Evolutionary conservation across 495 filamentous ascomycete genomes (phyloP).

Genomic region (Penicillium roqueforti): DNA sequence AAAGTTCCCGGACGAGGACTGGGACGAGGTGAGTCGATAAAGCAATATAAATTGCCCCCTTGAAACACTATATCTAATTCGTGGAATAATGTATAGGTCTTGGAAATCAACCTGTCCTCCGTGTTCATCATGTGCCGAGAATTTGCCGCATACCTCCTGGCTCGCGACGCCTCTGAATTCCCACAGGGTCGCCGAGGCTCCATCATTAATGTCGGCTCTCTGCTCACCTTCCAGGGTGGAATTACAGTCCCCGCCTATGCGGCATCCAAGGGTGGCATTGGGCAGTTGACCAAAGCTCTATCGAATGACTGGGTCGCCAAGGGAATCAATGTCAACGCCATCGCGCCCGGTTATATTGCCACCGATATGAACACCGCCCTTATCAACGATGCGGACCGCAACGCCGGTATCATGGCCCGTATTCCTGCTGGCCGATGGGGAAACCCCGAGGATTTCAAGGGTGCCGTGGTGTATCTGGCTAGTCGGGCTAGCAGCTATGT

Average conservation of each 20-base stretch:
- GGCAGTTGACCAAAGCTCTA: constrained; percentile 81
- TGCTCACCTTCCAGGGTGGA: constrained; percentile 88
- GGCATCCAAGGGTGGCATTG: constrained; percentile 81
- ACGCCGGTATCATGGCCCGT: constrained; percentile 69
- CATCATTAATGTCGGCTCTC: constrained; percentile 82
- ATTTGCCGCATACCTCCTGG: constrained; percentile 78
- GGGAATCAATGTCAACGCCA: constrained; percentile 77
- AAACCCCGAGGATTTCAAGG: constrained; percentile 83
- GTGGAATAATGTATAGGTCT: constrained; percentile 43
- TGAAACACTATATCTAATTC: not conserved
- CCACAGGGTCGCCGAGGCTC: constrained; percentile 58
- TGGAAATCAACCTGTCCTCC: constrained; percentile 78
- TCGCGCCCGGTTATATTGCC: constrained; percentile 78
- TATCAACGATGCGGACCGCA: constrained; percentile 64
- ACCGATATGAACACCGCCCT: constrained; percentile 91
- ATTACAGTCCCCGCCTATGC: constrained; percentile 89
- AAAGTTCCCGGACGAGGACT: constrained; percentile 76
- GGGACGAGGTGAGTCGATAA: constrained; percentile 55
- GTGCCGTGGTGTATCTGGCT: constrained; percentile 72
- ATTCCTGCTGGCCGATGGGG: constrained; percentile 91
- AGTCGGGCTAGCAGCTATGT: constrained; percentile 75
- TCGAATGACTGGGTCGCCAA: constrained; percentile 80
- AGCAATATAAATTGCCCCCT: not conserved
- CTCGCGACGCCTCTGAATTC: constrained; percentile 47
- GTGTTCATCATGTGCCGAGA: constrained; percentile 83